A percentile compares a stretch with the other conserved stretches of the same genome.
Evolutionary conservation across 192 early-diverging fungal genomes (phyloP).

Genomic region (Dissophora ornata): DNA sequence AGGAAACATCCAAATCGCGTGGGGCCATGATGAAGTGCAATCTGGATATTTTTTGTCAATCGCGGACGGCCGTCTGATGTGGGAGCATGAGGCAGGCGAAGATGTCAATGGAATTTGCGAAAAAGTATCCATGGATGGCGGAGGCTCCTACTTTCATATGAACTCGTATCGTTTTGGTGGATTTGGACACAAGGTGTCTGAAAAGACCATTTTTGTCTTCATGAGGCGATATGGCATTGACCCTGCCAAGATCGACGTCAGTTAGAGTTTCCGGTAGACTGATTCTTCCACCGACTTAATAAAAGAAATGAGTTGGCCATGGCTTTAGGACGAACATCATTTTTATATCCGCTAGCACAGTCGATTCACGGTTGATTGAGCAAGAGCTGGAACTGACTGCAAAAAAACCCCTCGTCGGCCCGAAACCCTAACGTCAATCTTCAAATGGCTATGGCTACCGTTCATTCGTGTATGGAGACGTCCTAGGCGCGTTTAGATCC

Average conservation of each 20-base stretch:
- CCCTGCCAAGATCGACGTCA: not conserved
- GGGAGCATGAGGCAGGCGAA: not conserved
- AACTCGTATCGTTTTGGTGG: conserved; percentile 18
- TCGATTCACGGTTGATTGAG: no score
- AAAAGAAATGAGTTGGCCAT: no score
- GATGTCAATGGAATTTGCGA: conserved; percentile 14
- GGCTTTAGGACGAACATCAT: no score
- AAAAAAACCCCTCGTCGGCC: no score
- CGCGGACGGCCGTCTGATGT: conserved; percentile 15
- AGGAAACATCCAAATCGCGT: conserved; percentile 4
- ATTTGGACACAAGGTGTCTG: conserved; percentile 23
- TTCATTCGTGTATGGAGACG: no score
- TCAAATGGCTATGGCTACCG: no score
- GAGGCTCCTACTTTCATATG: conserved; percentile 18
- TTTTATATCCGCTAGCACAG: no score
- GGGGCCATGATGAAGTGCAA: conserved; percentile 17
- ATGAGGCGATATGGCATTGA: conserved; percentile 35
- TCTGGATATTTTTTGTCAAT: conserved; percentile 29
- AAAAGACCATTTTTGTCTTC: conserved; percentile 25
- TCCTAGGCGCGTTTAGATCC: no score
- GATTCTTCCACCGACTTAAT: no score
- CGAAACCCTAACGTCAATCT: no score
- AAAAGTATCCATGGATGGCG: not conserved
- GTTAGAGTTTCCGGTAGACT: no score
- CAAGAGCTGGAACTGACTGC: no score